Conservation (phyloP, 2,329 filamentous ascomycete species). For the Fusarium ambrosium region DNA sequence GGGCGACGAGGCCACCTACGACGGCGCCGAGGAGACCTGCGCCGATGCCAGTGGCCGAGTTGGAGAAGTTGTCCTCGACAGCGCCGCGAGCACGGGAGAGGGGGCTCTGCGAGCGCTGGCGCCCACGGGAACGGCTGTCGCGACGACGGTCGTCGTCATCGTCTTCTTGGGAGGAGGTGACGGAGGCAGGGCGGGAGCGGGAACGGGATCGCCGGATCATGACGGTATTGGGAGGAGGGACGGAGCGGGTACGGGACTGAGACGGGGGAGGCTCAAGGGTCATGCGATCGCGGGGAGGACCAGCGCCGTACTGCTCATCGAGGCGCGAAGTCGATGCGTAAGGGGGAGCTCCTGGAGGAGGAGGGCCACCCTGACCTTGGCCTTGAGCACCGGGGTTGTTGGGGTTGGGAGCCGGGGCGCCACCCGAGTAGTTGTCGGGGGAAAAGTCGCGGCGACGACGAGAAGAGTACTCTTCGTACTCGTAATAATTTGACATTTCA, state of each 20-base stretch:
- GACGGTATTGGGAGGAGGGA: conserved; percentile 49
- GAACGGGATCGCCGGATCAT: conserved; percentile 44
- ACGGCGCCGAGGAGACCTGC: conserved; percentile 67
- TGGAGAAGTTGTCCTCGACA: conserved; percentile 62
- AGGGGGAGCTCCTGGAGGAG: conserved; percentile 37
- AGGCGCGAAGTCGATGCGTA: conserved; percentile 43
- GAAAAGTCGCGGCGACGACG: conserved; percentile 48
- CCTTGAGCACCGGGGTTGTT: conserved; percentile 11
- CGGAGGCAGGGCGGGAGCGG: conserved; percentile 41
- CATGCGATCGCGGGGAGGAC: conserved; percentile 47
- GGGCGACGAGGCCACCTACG: conserved; percentile 66
- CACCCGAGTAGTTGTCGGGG: conserved; percentile 51
- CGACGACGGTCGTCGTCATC: conserved; percentile 44
- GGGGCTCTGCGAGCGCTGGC: conserved; percentile 51
- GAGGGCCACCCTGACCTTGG: conserved; percentile 14
- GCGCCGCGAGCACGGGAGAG: conserved; percentile 57
- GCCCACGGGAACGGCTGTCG: conserved; percentile 36
- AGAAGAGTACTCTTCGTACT: conserved; percentile 46
- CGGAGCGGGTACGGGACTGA: conserved; percentile 51
- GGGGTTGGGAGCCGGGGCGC: conserved; percentile 34
- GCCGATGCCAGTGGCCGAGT: conserved; percentile 63
- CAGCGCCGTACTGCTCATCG: conserved; percentile 42
- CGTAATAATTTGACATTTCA: conserved; percentile 48
- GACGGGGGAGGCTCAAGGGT: conserved; percentile 47
- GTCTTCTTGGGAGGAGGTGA: conserved; percentile 37